Conservation (phyloP, 129 eudicot genomes). For the Flaveria brownii region DNA sequence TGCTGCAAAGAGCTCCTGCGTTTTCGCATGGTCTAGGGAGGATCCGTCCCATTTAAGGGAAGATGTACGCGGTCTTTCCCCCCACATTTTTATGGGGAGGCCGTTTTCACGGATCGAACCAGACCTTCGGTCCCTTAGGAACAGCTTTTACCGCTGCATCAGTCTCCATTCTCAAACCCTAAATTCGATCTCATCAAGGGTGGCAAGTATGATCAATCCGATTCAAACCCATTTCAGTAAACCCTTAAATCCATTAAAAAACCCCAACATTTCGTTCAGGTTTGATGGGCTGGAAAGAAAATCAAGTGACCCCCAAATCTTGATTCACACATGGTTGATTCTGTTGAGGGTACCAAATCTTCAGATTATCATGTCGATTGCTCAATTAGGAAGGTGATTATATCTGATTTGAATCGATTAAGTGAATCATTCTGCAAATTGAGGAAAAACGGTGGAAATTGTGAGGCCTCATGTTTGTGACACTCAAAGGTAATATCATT, state of each 20-base stretch:
- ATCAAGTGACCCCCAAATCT: constrained; percentile 25
- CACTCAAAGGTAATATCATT: constrained; percentile 62
- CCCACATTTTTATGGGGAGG: too few relatives aligned
- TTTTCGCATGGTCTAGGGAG: too few relatives aligned
- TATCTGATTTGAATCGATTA: constrained; percentile 16
- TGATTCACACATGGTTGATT: constrained; percentile 9
- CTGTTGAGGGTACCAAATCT: constrained; percentile 29
- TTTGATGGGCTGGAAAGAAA: constrained; percentile 26
- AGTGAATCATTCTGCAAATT: constrained; percentile 15
- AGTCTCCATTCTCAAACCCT: constrained; percentile 29
- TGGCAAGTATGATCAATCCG: constrained; percentile 11
- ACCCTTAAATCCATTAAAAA: constrained; percentile 44
- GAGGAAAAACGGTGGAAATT: constrained; percentile 31
- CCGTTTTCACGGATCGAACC: too few relatives aligned
- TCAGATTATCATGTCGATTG: constrained; percentile 12
- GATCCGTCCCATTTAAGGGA: too few relatives aligned
- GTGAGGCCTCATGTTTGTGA: constrained; percentile 90
- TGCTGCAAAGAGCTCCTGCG: too few relatives aligned
- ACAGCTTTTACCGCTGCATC: too few relatives aligned
- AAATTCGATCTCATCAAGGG: constrained; percentile 23
- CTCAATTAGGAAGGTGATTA: constrained; percentile 34
- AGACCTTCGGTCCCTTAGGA: too few relatives aligned
- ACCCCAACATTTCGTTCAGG: constrained; percentile 18
- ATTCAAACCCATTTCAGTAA: constrained; percentile 42
- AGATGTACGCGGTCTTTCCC: too few relatives aligned